phyloP scores from a whole-genome alignment of 108 stramenopile species.

The Conticribra guillardii region DNA sequence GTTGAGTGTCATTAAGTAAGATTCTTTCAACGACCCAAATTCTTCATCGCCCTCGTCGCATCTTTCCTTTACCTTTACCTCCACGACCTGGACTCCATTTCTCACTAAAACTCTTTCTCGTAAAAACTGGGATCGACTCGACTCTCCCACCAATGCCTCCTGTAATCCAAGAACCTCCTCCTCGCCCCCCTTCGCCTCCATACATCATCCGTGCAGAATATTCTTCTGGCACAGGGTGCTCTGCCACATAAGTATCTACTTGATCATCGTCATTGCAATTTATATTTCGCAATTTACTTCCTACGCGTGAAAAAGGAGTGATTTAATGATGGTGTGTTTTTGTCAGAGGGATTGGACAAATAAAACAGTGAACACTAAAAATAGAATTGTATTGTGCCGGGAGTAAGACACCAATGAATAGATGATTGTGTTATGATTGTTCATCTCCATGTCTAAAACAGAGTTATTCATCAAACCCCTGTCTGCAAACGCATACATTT shows the following conservation, averaged over 20 bases:
- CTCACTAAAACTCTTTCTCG: slow-evolving; percentile 40
- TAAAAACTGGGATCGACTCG: slow-evolving; percentile 17
- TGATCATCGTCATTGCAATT: slow-evolving; percentile 62
- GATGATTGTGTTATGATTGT: no score
- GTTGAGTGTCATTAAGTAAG: neutral
- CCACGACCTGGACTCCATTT: slow-evolving; percentile 51
- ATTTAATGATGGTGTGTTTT: no score
- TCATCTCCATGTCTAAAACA: no score
- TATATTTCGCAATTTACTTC: slow-evolving; percentile 58
- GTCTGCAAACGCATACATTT: no score
- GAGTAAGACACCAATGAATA: no score
- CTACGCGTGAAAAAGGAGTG: no score
- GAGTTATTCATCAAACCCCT: no score
- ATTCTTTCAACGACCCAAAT: slow-evolving; percentile 9
- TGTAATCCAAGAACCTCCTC: slow-evolving; percentile 24
- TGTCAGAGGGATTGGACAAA: no score
- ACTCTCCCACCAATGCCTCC: slow-evolving; percentile 33
- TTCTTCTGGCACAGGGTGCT: slow-evolving; percentile 71
- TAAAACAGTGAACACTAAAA: no score
- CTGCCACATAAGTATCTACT: slow-evolving; percentile 73
- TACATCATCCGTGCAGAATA: slow-evolving; percentile 37
- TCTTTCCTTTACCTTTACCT: slow-evolving; percentile 16
- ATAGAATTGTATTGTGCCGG: no score
- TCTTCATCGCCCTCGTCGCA: slow-evolving; percentile 4
- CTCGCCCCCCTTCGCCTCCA: no score